Evolutionary conservation across 2,329 filamentous ascomycete species (phyloP), one percentile per base, ranked within the genome.

Genomic region (Nigrograna mackinnonii): DNA sequence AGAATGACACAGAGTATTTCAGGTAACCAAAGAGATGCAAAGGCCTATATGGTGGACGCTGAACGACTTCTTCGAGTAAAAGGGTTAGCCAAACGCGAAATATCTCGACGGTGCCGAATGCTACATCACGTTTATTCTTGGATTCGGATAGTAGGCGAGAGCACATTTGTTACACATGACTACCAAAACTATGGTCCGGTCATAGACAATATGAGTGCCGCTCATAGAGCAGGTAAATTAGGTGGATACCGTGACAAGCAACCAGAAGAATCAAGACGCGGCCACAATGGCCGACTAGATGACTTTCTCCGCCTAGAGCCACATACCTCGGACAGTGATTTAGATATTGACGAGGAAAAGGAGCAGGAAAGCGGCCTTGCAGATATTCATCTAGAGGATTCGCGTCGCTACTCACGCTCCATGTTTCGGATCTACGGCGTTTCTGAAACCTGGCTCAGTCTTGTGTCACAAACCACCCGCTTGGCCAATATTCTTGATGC

Each of bases 341-440:
- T 66, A 7, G 66, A 71, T n/a, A 64, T 64, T 4, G 61, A 69
- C 16, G 62, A 68, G n/a, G 52, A 52, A 12, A 72, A 71, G 41
- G 68, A 69, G 13, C 13, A 48, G 9, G 43, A 56, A 20, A 49
- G 54, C 14, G 62, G 60, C 1, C 53, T 69, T 13, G 54, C 64
- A 24, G 70, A 72, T 31, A 72, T 72, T n/a, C 69, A 73, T 38
- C 55, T 54, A 3, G 46, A 49, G 33, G 50, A 52, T 14, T 37
- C 37, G 14, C 46, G 54, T 6, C 65, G 60, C 24, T 53, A 57
- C 9, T 57, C 62, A 2, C 34, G 43, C 3, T 70, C 66, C 0
- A 59, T 72, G 19, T 72, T 70, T 44, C 62, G 72, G 20, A 64
- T 74, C 6, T 74, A 74, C 37, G 70, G 71, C 3, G 68, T 74